Conservation (phyloP, 305 asterid genomes). For the Fraxinus baroniana region DNA sequence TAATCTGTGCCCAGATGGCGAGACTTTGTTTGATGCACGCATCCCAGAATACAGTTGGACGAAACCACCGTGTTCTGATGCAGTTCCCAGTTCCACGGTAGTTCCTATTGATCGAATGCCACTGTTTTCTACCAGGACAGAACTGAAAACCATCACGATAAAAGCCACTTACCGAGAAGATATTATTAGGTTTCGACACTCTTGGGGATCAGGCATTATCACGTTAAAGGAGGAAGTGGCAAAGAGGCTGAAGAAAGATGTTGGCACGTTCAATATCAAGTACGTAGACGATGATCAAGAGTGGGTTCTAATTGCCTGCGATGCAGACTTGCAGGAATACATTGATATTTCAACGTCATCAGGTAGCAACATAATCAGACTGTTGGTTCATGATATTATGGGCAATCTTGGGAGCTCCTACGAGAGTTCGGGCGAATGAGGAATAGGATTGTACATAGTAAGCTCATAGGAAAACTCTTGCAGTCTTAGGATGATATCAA, state of each 20-base stretch:
- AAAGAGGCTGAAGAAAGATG: constrained; percentile 67
- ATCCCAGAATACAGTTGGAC: constrained; percentile 61
- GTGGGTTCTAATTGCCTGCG: constrained; percentile 74
- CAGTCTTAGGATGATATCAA: constrained; percentile 41
- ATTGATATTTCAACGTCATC: constrained; percentile 54
- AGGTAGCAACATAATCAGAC: constrained; percentile 55
- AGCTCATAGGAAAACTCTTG: constrained; percentile 40
- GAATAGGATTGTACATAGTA: constrained; percentile 33
- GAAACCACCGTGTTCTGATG: constrained; percentile 31
- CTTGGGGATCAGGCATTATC: constrained; percentile 42
- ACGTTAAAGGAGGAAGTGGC: constrained; percentile 72
- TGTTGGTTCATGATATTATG: constrained; percentile 63
- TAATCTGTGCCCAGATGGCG: constrained; percentile 55
- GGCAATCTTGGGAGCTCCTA: constrained; percentile 73
- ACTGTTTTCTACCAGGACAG: constrained; percentile 45
- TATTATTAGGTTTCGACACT: constrained; percentile 70
- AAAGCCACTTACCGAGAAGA: constrained; percentile 77
- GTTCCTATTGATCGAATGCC: constrained; percentile 37
- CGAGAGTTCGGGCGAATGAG: constrained; percentile 73
- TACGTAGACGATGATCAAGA: constrained; percentile 84
- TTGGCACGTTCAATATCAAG: constrained; percentile 72
- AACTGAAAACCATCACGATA: constrained; percentile 59
- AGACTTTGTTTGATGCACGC: constrained; percentile 49
- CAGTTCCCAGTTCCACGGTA: constrained; percentile 31
- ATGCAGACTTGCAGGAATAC: constrained; percentile 74